phyloP scores from a whole-genome alignment of 192 early-diverging fungal species.

The Entomortierella beljakovae region DNA sequence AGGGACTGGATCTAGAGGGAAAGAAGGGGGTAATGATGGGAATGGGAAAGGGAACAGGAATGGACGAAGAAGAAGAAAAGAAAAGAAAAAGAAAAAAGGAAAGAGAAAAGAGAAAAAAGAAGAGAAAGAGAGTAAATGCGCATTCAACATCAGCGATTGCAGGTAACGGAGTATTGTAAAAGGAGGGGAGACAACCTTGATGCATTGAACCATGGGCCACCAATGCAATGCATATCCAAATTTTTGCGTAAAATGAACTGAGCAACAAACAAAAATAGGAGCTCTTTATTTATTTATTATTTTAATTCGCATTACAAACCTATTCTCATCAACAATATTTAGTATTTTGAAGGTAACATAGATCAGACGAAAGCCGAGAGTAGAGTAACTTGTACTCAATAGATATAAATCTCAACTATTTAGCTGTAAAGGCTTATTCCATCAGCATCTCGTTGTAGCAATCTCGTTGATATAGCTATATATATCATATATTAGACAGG shows the following conservation, averaged over 20 bases:
- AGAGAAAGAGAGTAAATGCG: not conserved
- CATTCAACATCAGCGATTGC: not conserved
- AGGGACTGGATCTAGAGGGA: conserved; percentile 16
- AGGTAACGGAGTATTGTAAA: not conserved
- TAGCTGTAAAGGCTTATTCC: too few relatives aligned
- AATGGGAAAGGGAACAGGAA: conserved; percentile 34
- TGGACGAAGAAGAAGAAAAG: conserved; percentile 10
- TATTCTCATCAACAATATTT: not conserved
- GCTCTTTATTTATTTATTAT: conserved; percentile 1
- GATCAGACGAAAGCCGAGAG: too few relatives aligned
- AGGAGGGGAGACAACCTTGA: not conserved
- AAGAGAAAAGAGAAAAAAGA: conserved; percentile 6
- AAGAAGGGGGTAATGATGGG: not conserved
- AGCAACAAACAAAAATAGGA: conserved; percentile 10
- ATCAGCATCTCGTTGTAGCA: too few relatives aligned
- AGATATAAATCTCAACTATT: too few relatives aligned
- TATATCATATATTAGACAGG: too few relatives aligned
- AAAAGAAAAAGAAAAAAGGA: not conserved
- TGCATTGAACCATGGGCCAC: conserved; percentile 1
- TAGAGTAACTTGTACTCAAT: too few relatives aligned
- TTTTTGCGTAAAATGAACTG: conserved; percentile 16
- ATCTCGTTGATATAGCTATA: too few relatives aligned
- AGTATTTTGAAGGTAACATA: too few relatives aligned
- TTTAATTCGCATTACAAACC: not conserved
- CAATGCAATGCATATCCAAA: conserved; percentile 10